Conservation (phyloP, 2,329 filamentous ascomycete species). For the Scopulariopsis brevicaulis region DNA sequence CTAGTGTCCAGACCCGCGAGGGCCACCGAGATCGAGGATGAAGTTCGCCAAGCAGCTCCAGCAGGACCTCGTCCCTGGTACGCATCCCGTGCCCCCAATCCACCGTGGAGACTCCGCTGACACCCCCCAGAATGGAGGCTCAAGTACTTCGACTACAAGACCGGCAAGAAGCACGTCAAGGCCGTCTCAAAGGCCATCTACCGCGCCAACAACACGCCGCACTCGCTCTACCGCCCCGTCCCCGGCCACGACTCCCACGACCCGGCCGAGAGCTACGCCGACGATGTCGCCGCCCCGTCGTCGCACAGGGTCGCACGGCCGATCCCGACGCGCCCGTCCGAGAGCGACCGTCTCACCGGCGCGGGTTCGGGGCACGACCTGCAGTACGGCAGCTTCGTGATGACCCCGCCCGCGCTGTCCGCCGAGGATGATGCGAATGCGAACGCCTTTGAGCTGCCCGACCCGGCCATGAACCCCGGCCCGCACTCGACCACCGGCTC, state of each 20-base stretch:
- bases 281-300: not conserved
- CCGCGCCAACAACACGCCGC: conserved; percentile 43
- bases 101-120: not conserved
- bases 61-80: conserved; percentile 74
- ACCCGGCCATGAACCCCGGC: conserved; percentile 32
- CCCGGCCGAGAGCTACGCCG: not conserved
- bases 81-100: conserved; percentile 9
- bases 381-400: conserved; percentile 42
- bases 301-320: not conserved
- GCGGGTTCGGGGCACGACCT: conserved; percentile 19
- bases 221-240: conserved; percentile 7
- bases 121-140: conserved; percentile 62
- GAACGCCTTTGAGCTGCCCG: conserved; percentile 38
- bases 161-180: conserved; percentile 90
- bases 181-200: conserved; percentile 62
- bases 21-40: conserved; percentile 28
- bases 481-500: not conserved
- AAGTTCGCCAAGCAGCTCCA: conserved; percentile 72
- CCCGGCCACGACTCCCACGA: conserved; percentile 1
- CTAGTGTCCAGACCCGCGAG: not conserved
- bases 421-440: conserved; percentile 6
- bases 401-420: conserved; percentile 23
- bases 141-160: conserved; percentile 94
- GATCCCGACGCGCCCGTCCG: conserved; percentile 11
- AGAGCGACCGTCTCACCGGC: conserved; percentile 27